Conservation (phyloP, 179 eudicot species). For the Camellia oleifera region DNA sequence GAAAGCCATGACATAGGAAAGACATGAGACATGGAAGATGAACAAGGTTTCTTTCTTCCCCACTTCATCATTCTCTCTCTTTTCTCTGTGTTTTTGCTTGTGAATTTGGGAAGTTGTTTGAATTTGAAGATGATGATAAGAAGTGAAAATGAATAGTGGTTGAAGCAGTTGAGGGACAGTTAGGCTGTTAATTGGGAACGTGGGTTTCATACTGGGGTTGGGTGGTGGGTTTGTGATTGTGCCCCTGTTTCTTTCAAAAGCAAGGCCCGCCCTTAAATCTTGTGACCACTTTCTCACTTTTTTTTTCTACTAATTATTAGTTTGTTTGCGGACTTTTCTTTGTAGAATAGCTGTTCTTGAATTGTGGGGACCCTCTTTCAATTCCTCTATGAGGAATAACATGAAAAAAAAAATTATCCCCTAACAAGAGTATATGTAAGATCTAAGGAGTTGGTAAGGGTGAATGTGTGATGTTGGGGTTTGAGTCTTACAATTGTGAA, state of each 20-base stretch:
- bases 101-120: background rate
- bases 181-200: constrained; percentile 9
- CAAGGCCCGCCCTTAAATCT: constrained; percentile 41
- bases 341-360: constrained; percentile 13
- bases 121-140: background rate
- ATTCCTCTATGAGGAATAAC: background rate
- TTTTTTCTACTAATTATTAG: constrained; percentile 18
- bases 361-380: constrained; percentile 19
- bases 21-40: constrained; percentile 14
- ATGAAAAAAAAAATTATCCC: too few relatives aligned
- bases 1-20: constrained; percentile 27
- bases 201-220: constrained; percentile 9
- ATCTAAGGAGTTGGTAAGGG: too few relatives aligned
- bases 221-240: background rate
- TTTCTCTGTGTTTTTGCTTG: background rate
- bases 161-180: constrained; percentile 13
- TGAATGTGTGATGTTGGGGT: too few relatives aligned
- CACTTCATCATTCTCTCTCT: constrained; percentile 11
- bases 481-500: too few relatives aligned
- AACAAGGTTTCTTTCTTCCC: constrained; percentile 15
- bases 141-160: background rate
- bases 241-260: constrained; percentile 26
- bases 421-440: too few relatives aligned
- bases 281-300: constrained; percentile 42
- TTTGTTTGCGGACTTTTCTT: constrained; percentile 13